Base-by-base conservation (phyloP, 2,329 filamentous ascomycete species). In the Didymella glomerata region DNA sequence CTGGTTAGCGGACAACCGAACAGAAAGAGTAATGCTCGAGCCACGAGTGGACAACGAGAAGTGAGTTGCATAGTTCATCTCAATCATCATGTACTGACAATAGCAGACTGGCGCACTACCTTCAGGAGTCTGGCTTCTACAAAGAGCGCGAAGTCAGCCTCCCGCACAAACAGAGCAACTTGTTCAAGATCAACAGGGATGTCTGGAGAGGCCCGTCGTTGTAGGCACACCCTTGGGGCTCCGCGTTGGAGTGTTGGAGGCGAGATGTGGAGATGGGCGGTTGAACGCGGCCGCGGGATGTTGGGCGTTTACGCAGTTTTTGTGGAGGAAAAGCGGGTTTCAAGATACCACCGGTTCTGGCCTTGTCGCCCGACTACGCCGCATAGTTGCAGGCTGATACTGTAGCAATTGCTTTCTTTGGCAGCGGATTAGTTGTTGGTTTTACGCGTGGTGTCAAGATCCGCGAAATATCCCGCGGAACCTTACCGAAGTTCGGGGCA, bases 131-230 rank as follows among this genome's bases (percentile, higher is more conserved):
- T 0, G 93, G 94, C 0, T 99, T 98, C 74, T 87, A 89, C 65
- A 95, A 92, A 72, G 91, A 97, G 78, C 88, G 88, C 59, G 92
- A 97, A 72, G 84, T 98, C 49, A 85, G 88, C 1, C 93, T 99
- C 64, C 90, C 93, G 1, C 93, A 98, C 76, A 99, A 99, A 77
- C 93, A 96, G 75, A 88, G 92, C 7, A 96, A 93, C 78, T 84
- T 94, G 61, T 90, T 96, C 78, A 90, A 90, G 70, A 84, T 96
- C 63, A 84, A 87, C 57, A 84, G 94, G 60, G 93, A 97, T 65
- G 86, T 84, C 20, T 98, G 93, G 90, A 71, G 71, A 18, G 70
- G 69, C 2, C 75, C 75, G 45, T 65, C 65, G 9, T 55, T 74
- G 55, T 74, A 59, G 68, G 47, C 42, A 48, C 8, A 46, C 49